phyloP scores from a whole-genome alignment of 2,329 filamentous ascomycete genomes.

The Ilyonectria robusta region DNA sequence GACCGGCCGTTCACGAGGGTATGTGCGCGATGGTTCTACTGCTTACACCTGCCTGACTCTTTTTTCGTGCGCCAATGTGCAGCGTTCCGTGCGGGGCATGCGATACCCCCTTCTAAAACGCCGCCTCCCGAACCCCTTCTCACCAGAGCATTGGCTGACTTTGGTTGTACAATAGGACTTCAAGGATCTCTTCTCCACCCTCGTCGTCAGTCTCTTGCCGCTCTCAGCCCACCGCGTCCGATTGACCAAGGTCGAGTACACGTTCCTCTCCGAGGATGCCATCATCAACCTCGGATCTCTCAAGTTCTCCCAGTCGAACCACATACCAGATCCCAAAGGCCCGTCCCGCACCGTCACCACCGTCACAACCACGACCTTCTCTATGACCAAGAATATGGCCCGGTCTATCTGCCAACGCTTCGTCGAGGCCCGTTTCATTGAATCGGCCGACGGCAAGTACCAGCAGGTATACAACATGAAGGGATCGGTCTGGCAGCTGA shows the following conservation, averaged over 20 bases:
- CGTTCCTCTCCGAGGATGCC: constrained; percentile 96
- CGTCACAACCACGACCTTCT: constrained; percentile 97
- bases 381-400: constrained; percentile 99
- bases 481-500: constrained; percentile 93
- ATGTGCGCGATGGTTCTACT: neutral
- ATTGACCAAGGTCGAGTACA: constrained; percentile 77
- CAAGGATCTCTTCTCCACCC: constrained; percentile 94
- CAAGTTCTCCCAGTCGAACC: constrained; percentile 98
- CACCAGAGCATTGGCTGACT: neutral
- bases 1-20: neutral
- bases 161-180: constrained; percentile 77
- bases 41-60: too few relatives aligned
- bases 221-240: constrained; percentile 81
- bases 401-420: constrained; percentile 95
- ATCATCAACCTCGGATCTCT: constrained; percentile 97
- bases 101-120: too few relatives aligned
- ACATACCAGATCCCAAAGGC: constrained; percentile 98
- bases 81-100: too few relatives aligned
- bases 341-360: constrained; percentile 97
- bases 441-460: constrained; percentile 90
- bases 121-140: too few relatives aligned
- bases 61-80: neutral
- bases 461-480: constrained; percentile 88
- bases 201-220: constrained; percentile 92
- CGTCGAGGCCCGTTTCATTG: constrained; percentile 92